A percentile compares a stretch with the other conserved stretches of the same genome.
Conservation (phyloP, 345 rosid species). For the Capsella bursapastoris region DNA sequence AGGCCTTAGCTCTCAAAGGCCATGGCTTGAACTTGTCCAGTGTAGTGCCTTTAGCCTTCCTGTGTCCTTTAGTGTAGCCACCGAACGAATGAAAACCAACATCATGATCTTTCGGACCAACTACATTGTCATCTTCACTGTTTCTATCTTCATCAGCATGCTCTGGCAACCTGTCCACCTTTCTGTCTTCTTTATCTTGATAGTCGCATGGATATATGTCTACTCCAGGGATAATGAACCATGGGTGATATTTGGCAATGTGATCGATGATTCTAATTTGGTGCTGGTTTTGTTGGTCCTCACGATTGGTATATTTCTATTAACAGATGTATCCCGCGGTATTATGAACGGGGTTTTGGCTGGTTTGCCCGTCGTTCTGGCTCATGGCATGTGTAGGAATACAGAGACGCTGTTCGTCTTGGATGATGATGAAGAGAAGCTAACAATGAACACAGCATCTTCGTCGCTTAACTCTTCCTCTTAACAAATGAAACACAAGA, state of each 20-base stretch:
- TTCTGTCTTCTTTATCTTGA: slow-evolving; percentile 48
- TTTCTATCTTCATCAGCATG: slow-evolving; percentile 54
- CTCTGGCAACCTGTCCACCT: slow-evolving; percentile 66
- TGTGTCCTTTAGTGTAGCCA: slow-evolving; percentile 31
- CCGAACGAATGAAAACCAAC: slow-evolving; percentile 52
- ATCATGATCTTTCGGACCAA: slow-evolving; percentile 51
- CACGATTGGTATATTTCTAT: slow-evolving; percentile 48
- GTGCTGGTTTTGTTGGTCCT: slow-evolving; percentile 43
- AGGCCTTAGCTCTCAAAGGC: slow-evolving; percentile 50
- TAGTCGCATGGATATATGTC: slow-evolving; percentile 59
- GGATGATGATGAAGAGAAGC: slow-evolving; percentile 51
- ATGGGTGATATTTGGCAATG: slow-evolving; percentile 43
- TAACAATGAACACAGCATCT: slow-evolving; percentile 4
- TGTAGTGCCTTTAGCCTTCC: slow-evolving; percentile 52
- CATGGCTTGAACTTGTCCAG: slow-evolving; percentile 66
- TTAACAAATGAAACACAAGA: slow-evolving; percentile 16
- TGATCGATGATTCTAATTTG: slow-evolving; percentile 51
- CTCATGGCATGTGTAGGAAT: slow-evolving; percentile 55
- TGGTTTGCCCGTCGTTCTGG: slow-evolving; percentile 49
- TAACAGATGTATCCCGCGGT: slow-evolving; percentile 50
- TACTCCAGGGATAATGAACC: slow-evolving; percentile 59
- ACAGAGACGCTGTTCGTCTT: slow-evolving; percentile 45
- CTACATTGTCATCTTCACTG: slow-evolving; percentile 47
- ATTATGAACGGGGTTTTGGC: slow-evolving; percentile 50
- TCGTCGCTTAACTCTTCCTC: slow-evolving; percentile 32